Evolutionary conservation across 768 basidiomycete species (phyloP), one percentile per base, ranked within the genome.

Genomic region (Boletus reticuloceps): DNA sequence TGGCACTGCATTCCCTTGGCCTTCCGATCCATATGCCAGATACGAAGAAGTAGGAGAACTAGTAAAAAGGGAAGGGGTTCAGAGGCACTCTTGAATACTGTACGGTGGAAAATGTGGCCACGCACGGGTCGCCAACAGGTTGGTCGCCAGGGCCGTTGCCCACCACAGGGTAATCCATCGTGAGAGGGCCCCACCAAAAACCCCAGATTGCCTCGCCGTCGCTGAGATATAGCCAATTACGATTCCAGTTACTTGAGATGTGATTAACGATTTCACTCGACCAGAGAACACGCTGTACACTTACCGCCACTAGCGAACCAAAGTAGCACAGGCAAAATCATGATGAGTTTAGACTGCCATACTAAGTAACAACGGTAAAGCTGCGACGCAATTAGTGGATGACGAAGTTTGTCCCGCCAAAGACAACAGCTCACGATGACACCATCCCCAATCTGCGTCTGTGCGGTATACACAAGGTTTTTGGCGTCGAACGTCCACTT

Each of bases 401-500:
- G 32, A 6, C 13, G 14, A 36, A 36, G 20, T 38, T 31, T 6
- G 27, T 4, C 1, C 9, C 17, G 16, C 47, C 29, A 39, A 43
- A 45, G 11, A 12, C 17, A 17, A 14, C 10, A 22, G 34, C 65
- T 13, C 16, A 68, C 68, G 10, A 69, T 47, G 1, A 69, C 63
- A 3, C 57, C 60, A 31, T 68, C 67, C 1, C 67, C 67, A 1
- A 65, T 20, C 3, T 65, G 37, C 3, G 67, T 65, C 44, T 68
- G 64, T 8, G 49, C 22, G 11, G 47, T 34, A n/a, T 56, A 64
- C 32, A 64, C 22, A 2, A 32, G 38, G 38, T 61, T 64, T 32
- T 67, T 71, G 47, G 60, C 62, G 22, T 70, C 52, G 40, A 70
- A 68, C 1, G 67, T 64, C 37, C 52, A 55, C 25, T 67, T 54